Base-by-base conservation (phyloP, 495 filamentous ascomycete genomes). In the Thermothielavioides terrestris region DNA sequence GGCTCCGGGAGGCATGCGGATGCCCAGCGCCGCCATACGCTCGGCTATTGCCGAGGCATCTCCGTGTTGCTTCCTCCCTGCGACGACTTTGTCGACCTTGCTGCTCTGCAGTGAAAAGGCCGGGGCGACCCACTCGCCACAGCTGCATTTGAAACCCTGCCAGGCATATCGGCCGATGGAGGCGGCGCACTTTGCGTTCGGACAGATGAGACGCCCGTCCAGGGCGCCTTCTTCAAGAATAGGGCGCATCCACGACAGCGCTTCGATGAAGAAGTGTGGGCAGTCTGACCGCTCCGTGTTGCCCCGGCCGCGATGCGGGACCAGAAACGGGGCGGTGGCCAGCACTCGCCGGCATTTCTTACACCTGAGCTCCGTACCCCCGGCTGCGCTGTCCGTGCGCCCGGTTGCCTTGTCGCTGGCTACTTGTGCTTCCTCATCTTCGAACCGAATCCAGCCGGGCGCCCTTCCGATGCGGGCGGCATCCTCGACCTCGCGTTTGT, bases 91-190 rank as follows among this genome's bases (percentile, higher is more conserved):
- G 67, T 97, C 94, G 14, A 95, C 80, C 54, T 83, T 80, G 42
- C 85, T 82, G 65, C 81, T 85, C 30, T 86, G 82, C 48, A 96
- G 69, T 50, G 82, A 88, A 58, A 96, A 89, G 8, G 84, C 89
- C n/a, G 94, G 94, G 17, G 88, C 81, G 9, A 95, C 74, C 89
- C 94, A 95, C 27, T 84, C 78, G 31, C 83, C 81, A 66, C 92
- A 97, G 55, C 83, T 94, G 70, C 92, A 98, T 66, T 79, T 83
- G 72, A 96, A 80, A 46, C 94, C 92, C 61, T 94, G 86, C 91
- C 94, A 98, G 25, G 89, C 85, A 58, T 95, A 96, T 53, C 90
- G 83, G 35, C 94, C 92, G 20, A 97, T 80, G 40, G 89, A 87
- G 17, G 83, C 79, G 36, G 70, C 68, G 60, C 92, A 96, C 55